A percentile compares a stretch with the other conserved stretches of the same genome.
These are phyloP conservation scores for Metarhizium humberi DNA, from an alignment of 2,329 filamentous ascomycete genomes.

Conservation along the genomic window DNA sequence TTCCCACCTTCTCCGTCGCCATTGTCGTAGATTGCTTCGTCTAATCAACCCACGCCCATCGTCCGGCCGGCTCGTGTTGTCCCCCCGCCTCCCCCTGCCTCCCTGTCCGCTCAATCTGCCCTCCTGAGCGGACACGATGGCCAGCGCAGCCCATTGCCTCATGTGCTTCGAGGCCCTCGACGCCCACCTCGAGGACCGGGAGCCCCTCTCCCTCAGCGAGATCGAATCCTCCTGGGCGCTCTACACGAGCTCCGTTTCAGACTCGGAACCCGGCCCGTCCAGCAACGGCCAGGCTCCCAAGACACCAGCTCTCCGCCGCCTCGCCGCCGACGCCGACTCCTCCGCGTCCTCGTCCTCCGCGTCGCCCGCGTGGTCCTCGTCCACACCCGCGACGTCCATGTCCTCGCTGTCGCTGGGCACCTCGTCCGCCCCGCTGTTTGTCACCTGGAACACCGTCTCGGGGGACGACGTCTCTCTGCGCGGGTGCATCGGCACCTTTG, in stretches of 20 bases:
- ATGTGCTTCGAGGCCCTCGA: conserved; percentile 86
- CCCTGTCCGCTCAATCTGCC: background rate
- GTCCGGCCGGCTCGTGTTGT: too few species aligned
- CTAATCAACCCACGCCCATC: too few species aligned
- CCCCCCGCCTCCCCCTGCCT: background rate
- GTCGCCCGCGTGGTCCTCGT: conserved; percentile 32
- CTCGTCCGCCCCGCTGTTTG: conserved; percentile 67
- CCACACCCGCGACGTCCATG: conserved; percentile 35
- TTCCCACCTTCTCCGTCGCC: background rate
- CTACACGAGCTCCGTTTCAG: conserved; percentile 18
- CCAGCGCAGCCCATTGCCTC: conserved; percentile 75
- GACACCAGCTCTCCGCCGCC: conserved; percentile 33
- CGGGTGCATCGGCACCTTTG: conserved; percentile 95
- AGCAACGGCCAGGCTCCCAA: conserved; percentile 15
- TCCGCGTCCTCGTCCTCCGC: conserved; percentile 26
- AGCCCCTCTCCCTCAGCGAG: conserved; percentile 55
- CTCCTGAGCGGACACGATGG: conserved; percentile 52
- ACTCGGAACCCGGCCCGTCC: conserved; percentile 8
- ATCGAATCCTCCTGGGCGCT: conserved; percentile 57
- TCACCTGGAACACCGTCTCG: conserved; percentile 78
- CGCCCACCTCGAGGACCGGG: conserved; percentile 62
- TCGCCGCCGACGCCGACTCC: conserved; percentile 23
- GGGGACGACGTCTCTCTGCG: conserved; percentile 51
- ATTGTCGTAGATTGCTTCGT: background rate
- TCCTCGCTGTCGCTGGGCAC: conserved; percentile 26